These are phyloP conservation scores for Tolypocladium album DNA, from an alignment of 2,329 filamentous ascomycete genomes.

Conservation along the genomic window DNA sequence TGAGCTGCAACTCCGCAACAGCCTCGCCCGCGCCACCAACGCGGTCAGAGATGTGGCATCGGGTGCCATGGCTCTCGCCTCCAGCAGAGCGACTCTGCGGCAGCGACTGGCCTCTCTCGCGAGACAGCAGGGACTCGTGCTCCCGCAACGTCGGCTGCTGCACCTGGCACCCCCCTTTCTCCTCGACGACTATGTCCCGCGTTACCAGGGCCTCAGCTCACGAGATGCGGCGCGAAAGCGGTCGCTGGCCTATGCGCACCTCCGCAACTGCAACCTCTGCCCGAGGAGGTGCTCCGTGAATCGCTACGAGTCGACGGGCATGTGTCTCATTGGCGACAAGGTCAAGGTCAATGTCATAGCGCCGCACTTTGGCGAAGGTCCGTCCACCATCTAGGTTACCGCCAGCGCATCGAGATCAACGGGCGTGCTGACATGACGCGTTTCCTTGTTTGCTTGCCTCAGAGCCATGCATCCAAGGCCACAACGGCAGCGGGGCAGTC, in stretches of 20 bases:
- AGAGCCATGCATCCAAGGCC: constrained; percentile 75
- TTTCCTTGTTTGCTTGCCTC: constrained; percentile 2
- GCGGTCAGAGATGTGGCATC: neutral
- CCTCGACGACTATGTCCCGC: constrained; percentile 62
- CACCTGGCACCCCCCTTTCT: constrained; percentile 57
- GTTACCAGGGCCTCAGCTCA: constrained; percentile 58
- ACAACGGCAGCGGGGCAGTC: constrained; percentile 68
- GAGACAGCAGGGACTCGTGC: neutral
- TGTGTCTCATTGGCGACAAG: constrained; percentile 66
- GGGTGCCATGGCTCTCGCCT: neutral
- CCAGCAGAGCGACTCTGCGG: neutral
- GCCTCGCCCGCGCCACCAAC: neutral
- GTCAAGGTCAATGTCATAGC: constrained; percentile 78
- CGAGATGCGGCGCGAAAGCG: constrained; percentile 63
- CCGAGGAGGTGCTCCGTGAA: constrained; percentile 70
- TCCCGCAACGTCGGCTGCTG: constrained; percentile 15
- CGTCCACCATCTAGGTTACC: constrained; percentile 8
- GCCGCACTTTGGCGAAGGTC: constrained; percentile 71
- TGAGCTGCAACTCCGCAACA: neutral
- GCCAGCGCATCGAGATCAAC: neutral
- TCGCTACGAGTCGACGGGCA: constrained; percentile 66
- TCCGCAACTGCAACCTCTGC: constrained; percentile 72
- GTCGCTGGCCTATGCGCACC: constrained; percentile 61
- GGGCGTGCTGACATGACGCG: neutral
- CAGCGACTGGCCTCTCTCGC: constrained; percentile 2